Base-by-base conservation (phyloP, 345 rosid species). In the Aegle marmelos region DNA sequence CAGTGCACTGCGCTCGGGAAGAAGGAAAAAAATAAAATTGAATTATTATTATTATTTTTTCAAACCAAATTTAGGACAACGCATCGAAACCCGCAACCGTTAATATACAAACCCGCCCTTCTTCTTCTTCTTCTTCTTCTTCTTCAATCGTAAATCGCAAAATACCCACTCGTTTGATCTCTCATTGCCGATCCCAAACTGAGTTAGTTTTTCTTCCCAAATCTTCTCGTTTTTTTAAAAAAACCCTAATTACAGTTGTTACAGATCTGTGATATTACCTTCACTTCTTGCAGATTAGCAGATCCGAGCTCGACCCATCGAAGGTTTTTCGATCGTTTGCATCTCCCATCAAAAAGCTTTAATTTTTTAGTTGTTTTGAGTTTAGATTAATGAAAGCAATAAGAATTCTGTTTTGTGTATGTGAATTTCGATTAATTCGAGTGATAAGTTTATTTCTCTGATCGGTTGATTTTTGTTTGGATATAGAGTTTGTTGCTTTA, bases 161-260 rank as follows among this genome's bases (percentile, higher is more conserved):
- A 27, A n/a, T 7, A 22, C 22, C 68, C 54, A 9, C 31, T 33
- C 72, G 50, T 11, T 24, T 53, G 73, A 78, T 80, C 80, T 76
- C 66, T 25, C n/a, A 31, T 68, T 54, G 33, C 63, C 7, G 62
- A 78, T 82, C 70, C 70, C 24, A 63, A 75, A 72, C 22, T 53
- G 41, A 53, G 74, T 78, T 70, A 4, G 57, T 37, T 56, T 72
- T 9, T 7, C 22, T 9, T 50, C 54, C 5, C 53, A 50, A 10
- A 50, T 50, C 33, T 36, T 27, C 67, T 75, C 61, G 2, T n/a
- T 24, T 24, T 64, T 45, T n/a, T 59, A 5, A 2, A 48, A 69
- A 76, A 76, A 65, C 81, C 77, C 85, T 73, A 7, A 33, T 67
- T 81, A 28, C 41, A 33, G n/a, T 78, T 60, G 50, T 72, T 9